Percentiles rank a stretch among this genome's conserved stretches.
phyloP scores from a whole-genome alignment of 495 filamentous ascomycete genomes.

The Hypoxylon crocopeplum region DNA sequence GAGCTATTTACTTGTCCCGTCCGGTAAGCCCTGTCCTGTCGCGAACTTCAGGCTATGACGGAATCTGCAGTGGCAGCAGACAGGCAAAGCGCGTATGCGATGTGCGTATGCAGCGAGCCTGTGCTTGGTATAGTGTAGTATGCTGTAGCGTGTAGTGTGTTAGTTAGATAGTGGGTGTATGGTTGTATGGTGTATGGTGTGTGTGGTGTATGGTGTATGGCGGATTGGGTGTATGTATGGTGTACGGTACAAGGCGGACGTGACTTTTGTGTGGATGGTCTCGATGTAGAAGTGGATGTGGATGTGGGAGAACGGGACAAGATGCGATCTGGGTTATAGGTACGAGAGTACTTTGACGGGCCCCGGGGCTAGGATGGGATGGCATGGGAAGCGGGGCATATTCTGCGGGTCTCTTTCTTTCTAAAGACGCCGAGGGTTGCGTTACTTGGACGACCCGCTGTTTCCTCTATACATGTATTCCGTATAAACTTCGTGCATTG shows the following conservation, averaged over 20 bases:
- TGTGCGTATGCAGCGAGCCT: constrained; percentile 36
- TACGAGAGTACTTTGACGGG: constrained; percentile 14
- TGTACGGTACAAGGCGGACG: constrained; percentile 36
- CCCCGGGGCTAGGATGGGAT: no score
- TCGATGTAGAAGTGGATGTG: constrained; percentile 25
- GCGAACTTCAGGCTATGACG: constrained; percentile 56
- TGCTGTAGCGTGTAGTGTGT: constrained; percentile 16
- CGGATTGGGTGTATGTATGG: neutral
- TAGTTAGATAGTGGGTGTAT: neutral
- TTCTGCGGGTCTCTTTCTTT: constrained; percentile 16
- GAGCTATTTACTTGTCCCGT: constrained; percentile 47
- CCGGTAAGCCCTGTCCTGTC: constrained; percentile 50
- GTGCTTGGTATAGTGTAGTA: constrained; percentile 29
- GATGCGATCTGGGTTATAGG: constrained; percentile 21
- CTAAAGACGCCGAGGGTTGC: constrained; percentile 41
- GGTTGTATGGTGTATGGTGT: neutral
- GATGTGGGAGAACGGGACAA: constrained; percentile 28
- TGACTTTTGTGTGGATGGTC: constrained; percentile 38
- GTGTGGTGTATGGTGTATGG: neutral
- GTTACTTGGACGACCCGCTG: constrained; percentile 25
- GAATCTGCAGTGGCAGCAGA: constrained; percentile 46
- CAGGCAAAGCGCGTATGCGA: constrained; percentile 36
- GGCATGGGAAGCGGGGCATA: constrained; percentile 20
- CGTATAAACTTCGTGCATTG: neutral
- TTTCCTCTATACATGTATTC: neutral